phyloP scores from a whole-genome alignment of 2,329 filamentous ascomycete genomes.

The Neoscytalidium dimidiatum region DNA sequence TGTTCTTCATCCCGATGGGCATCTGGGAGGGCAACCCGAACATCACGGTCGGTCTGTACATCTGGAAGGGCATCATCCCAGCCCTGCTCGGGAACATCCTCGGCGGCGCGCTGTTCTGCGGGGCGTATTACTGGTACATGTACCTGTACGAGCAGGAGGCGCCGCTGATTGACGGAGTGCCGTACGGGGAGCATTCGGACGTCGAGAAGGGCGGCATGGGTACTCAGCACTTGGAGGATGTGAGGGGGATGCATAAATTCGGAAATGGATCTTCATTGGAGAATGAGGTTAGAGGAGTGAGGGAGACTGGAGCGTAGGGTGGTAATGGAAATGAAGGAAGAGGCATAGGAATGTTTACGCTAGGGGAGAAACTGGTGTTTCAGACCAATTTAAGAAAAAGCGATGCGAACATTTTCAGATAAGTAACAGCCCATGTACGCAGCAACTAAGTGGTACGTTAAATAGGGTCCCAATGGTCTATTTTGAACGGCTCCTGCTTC shows the following conservation, averaged over 20 bases:
- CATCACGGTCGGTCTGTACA: conserved; percentile 29
- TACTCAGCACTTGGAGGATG: not conserved
- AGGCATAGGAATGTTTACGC: no score
- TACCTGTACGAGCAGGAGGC: conserved; percentile 13
- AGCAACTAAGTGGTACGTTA: no score
- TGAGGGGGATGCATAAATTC: not conserved
- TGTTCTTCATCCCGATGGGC: conserved; percentile 32
- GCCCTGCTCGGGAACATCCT: conserved; percentile 29
- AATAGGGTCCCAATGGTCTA: no score
- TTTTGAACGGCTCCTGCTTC: no score
- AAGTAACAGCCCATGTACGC: no score
- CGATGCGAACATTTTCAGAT: no score
- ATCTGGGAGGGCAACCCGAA: conserved; percentile 27
- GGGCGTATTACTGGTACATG: conserved; percentile 18
- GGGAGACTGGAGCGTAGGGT: not conserved
- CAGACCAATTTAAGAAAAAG: no score
- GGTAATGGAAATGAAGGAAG: not conserved
- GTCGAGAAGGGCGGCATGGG: not conserved
- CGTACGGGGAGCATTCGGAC: not conserved
- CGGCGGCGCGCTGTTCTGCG: conserved; percentile 22
- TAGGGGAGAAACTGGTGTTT: no score
- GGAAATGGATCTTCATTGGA: not conserved
- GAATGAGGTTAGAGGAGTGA: not conserved
- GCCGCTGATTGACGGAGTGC: conserved; percentile 11
- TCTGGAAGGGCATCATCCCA: conserved; percentile 33